phyloP scores from a whole-genome alignment of 305 asterid species.

The Ajuga reptans region DNA sequence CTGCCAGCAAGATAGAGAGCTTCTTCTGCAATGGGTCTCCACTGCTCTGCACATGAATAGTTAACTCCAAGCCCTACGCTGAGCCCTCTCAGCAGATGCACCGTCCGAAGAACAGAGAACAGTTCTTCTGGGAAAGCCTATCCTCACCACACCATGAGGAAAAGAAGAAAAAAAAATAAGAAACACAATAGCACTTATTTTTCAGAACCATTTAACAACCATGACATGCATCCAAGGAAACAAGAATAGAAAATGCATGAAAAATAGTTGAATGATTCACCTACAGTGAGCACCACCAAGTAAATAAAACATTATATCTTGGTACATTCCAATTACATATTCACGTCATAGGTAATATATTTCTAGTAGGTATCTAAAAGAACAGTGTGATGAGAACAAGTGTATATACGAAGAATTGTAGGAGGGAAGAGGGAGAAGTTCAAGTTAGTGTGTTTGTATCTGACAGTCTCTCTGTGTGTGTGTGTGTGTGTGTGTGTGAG shows the following conservation, averaged over 20 bases:
- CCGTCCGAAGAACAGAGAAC: slow-evolving; percentile 92
- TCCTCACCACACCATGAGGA: neutral
- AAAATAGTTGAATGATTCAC: neutral
- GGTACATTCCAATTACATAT: neutral
- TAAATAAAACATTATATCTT: neutral
- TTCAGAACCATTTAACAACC: neutral
- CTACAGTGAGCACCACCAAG: no score
- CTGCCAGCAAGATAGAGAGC: slow-evolving; percentile 69
- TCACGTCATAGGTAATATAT: neutral
- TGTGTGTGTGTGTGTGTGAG: no score
- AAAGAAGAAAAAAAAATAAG: neutral
- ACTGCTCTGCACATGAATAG: slow-evolving; percentile 90
- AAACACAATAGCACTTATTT: neutral
- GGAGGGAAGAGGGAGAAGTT: neutral
- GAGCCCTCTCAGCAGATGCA: slow-evolving; percentile 87
- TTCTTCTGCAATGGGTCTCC: slow-evolving; percentile 96
- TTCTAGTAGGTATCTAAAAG: neutral
- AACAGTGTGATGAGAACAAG: neutral
- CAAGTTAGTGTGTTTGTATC: no score
- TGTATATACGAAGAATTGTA: neutral
- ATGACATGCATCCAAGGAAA: no score
- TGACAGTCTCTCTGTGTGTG: no score
- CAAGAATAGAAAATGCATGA: no score
- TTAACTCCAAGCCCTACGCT: slow-evolving; percentile 92
- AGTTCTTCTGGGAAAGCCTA: slow-evolving; percentile 96